phyloP scores from a whole-genome alignment of 140 eudicot species.

The Anethum foeniculum region DNA sequence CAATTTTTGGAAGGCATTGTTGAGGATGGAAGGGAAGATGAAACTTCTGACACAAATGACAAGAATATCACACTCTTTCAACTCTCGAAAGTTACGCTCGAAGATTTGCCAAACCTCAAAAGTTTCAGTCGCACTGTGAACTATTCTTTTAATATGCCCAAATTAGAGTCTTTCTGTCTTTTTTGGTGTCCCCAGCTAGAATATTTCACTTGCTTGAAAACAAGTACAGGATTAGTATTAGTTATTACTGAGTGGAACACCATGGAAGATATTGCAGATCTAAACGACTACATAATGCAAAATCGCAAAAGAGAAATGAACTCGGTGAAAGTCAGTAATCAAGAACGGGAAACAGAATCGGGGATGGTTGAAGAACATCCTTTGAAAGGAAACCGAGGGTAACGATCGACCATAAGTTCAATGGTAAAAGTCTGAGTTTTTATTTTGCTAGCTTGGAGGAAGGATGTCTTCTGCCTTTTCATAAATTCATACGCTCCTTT shows the following conservation, averaged over 20 bases:
- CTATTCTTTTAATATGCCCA: background rate
- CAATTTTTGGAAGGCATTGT: background rate
- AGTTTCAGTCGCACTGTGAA: background rate
- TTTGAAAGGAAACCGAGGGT: background rate
- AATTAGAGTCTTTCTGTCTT: background rate
- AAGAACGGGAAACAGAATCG: background rate
- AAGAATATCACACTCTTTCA: background rate
- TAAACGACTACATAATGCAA: background rate
- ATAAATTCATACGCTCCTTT: no score
- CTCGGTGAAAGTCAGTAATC: background rate
- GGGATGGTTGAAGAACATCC: background rate
- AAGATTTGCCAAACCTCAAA: background rate
- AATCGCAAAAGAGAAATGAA: background rate
- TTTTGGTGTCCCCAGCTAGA: background rate
- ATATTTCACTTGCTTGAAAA: background rate
- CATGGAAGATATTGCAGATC: background rate
- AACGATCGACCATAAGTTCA: no score
- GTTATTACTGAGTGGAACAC: background rate
- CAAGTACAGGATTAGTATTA: background rate
- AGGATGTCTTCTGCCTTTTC: no score
- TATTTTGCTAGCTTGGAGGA: no score
- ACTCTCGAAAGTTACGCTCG: background rate
- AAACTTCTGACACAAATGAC: background rate
- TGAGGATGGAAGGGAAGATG: background rate
- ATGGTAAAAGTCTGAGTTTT: no score